phyloP scores from a whole-genome alignment of 768 basidiomycete genomes.

The Boletus reticuloceps region DNA sequence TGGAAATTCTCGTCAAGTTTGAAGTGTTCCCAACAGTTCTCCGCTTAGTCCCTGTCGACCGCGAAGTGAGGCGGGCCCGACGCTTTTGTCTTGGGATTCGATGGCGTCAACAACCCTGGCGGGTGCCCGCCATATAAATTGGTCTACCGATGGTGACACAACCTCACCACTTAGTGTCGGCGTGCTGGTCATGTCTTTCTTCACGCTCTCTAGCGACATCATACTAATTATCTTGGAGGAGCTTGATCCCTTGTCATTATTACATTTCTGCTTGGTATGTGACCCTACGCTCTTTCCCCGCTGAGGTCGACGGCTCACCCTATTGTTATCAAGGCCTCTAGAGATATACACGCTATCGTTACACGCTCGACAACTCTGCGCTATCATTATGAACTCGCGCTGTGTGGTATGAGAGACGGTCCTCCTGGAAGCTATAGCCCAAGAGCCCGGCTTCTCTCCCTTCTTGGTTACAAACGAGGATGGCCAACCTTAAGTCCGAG shows the following conservation, averaged over 20 bases:
- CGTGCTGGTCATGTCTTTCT: constrained; percentile 37
- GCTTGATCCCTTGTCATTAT: constrained; percentile 32
- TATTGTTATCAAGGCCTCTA: constrained; percentile 23
- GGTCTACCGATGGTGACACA: constrained; percentile 1
- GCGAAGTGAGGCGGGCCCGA: constrained; percentile 30
- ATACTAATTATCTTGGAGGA: constrained; percentile 32
- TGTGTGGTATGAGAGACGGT: constrained; percentile 31
- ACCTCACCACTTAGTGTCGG: constrained; percentile 21
- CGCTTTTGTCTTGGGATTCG: constrained; percentile 34
- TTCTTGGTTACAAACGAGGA: constrained; percentile 32
- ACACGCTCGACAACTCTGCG: constrained; percentile 27
- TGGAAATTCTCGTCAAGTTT: constrained; percentile 26
- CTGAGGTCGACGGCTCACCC: neutral
- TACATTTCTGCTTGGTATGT: constrained; percentile 31
- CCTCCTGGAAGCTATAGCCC: constrained; percentile 17
- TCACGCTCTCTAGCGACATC: constrained; percentile 30
- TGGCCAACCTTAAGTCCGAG: constrained; percentile 32
- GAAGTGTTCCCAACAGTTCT: constrained; percentile 23
- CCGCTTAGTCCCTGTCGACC: constrained; percentile 32
- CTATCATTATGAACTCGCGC: constrained; percentile 32
- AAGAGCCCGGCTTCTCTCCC: constrained; percentile 25
- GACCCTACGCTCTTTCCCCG: neutral
- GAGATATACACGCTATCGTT: constrained; percentile 18
- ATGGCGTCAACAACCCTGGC: constrained; percentile 23
- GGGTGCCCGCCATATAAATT: constrained; percentile 32